Percentiles rank a stretch among this genome's conserved stretches.
These are phyloP conservation scores for Leccinum idahoense DNA, from an alignment of 1,284 basidiomycete genomes.

Conservation along the genomic window DNA sequence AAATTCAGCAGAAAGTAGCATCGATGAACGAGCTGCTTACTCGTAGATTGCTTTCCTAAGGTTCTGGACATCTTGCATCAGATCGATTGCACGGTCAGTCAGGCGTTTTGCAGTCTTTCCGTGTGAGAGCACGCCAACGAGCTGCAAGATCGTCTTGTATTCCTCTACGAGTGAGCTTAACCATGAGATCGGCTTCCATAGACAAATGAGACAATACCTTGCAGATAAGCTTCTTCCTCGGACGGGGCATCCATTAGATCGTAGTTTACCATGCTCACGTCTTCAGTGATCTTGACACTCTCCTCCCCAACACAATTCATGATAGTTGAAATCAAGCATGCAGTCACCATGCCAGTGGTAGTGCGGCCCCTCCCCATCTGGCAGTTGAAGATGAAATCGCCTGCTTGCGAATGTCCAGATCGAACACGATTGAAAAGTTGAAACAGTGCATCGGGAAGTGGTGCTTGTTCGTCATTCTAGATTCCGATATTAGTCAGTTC, in stretches of 20 bases:
- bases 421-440: constrained; percentile 74
- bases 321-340: constrained; percentile 81
- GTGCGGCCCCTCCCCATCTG: constrained; percentile 81
- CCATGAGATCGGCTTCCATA: not conserved
- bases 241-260: constrained; percentile 73
- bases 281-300: constrained; percentile 37
- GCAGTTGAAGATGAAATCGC: constrained; percentile 86
- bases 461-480: constrained; percentile 94
- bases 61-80: constrained; percentile 94
- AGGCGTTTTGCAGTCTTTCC: constrained; percentile 92
- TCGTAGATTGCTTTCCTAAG: constrained; percentile 89
- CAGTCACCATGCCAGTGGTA: constrained; percentile 92
- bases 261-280: constrained; percentile 41
- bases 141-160: constrained; percentile 94
- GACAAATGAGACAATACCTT: constrained; percentile 45
- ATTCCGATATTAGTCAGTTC: constrained; percentile 7
- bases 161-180: constrained; percentile 58
- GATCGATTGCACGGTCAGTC: constrained; percentile 84
- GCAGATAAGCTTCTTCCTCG: constrained; percentile 81
- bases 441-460: constrained; percentile 79
- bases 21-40: constrained; percentile 38
- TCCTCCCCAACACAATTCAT: constrained; percentile 52
- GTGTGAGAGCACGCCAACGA: constrained; percentile 84
- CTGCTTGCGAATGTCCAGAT: constrained; percentile 54
- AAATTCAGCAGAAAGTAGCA: constrained; percentile 1